Base-by-base conservation (phyloP, 2,329 filamentous ascomycete genomes). In the Aspergillus fumigatiaffinis region DNA sequence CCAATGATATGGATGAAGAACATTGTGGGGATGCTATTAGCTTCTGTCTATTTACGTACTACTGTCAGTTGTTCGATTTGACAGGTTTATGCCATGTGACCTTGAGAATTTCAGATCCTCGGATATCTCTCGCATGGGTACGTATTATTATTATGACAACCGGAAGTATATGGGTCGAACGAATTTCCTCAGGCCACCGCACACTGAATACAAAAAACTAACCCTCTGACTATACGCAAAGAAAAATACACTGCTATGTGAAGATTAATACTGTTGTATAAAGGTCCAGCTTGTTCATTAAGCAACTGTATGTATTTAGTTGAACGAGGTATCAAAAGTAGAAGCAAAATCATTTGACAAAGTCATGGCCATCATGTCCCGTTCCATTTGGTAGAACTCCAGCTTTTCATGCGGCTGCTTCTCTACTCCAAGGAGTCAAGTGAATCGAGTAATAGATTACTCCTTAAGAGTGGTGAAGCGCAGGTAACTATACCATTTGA, bases 391-490 rank as follows among this genome's bases (percentile, higher is more conserved):
- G 46, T 52, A 54, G 35, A 29, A 26, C 21, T 12, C 23, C 44
- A 26, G 44, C 44, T 25, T 44, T 41, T 42, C 51, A 20, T 54
- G 44, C 51, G 9, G 44, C 44, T 47, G 44, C 12, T 23, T 25
- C 6, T 26, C 44, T 47, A 47, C 23, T 47, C 23, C 44, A 47
- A 47, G 50, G n/a, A 41, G 21, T 20, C 14, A 51, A 14, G 42
- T 44, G 47, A 56, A 41, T 48, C 51, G 20, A 32, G 53, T 57
- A 50, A 50, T 51, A 46, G 25, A 56, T 66, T 71, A 72, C 54
- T 66, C 47, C 64, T 72, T 68, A 57, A 76, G 62, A 61, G 63
- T 69, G 62, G 71, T 68, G 65, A 71, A 73, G 59, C 71, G 71
- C 46, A 73, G 70, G 66, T 73, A 73, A 66, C 71, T 75, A 32